Base-by-base conservation (phyloP, 495 filamentous ascomycete genomes). In the Neurospora intermedia region DNA sequence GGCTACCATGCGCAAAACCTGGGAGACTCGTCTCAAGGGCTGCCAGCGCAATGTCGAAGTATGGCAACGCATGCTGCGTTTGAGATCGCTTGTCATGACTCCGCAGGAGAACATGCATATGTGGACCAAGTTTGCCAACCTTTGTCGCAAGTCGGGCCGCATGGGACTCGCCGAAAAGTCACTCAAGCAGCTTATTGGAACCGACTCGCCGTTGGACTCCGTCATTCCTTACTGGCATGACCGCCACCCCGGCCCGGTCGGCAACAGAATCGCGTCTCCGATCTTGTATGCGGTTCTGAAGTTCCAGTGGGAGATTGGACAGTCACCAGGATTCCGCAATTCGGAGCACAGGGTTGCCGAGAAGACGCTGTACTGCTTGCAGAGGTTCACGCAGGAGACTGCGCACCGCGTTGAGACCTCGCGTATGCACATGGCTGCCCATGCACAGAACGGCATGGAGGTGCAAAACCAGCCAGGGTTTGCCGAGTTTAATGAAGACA, bases 101-200 rank as follows among this genome's bases (percentile, higher is more conserved):
- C 94, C 96, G 5, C 89, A 88, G 40, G 94, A 99, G 79, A 97
- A 98, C 75, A 92, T 96, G 86, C 92, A 96, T 77, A 98, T 98
- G 94, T 97, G 92, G 87, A 98, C 98, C 84, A 99, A 99, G 78
- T 98, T 97, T 77, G 93, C 96, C 74, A 98, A 98, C 76, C 88
- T 99, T 9, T 99, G 96, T 81, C 91, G 96, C 76, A 99, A 98
- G 79, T 97, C 94, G 41, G 92, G 93, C 70, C 91, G 96, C 11
- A 94, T 93, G 84, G 96, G 95, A 16, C 87, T 99, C n/a, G 96
- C 95, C 3, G 96, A 98, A 83, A 95, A 97, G 80, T 93, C 93
- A n/a, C 83, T 99, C 59, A 93, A 94, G 77, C 91, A 90, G 40
- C 85, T 89, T 39, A 85, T 88, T 69, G 86, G 85, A 15, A 85